Conservation (phyloP, 1,284 basidiomycete species). For the Stereum hirsutum region DNA sequence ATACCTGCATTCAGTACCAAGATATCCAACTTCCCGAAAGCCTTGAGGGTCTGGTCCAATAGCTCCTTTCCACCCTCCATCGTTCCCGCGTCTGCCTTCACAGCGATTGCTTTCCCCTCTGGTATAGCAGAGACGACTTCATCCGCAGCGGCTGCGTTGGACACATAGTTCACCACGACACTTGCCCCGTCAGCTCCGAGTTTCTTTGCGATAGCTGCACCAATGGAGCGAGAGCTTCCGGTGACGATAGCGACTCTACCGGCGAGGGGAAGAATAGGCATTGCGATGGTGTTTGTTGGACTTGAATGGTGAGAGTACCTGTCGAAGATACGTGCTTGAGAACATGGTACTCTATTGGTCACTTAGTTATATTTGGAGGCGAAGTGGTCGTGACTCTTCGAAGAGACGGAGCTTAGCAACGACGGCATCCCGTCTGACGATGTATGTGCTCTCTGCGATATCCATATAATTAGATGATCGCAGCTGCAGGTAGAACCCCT, state of each 20-base stretch:
- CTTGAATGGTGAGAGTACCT: too few species aligned
- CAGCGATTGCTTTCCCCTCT: slow-evolving; percentile 37
- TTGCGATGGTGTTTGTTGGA: too few species aligned
- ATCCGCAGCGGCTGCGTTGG: slow-evolving; percentile 29
- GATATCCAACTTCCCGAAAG: slow-evolving; percentile 45
- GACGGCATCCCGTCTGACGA: too few species aligned
- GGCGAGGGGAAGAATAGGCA: slow-evolving; percentile 15
- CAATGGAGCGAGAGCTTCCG: slow-evolving; percentile 50
- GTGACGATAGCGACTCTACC: slow-evolving; percentile 49
- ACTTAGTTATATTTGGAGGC: too few species aligned
- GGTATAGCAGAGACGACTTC: slow-evolving; percentile 36
- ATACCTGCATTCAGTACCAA: slow-evolving; percentile 46
- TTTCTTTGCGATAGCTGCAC: slow-evolving; percentile 41
- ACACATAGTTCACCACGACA: slow-evolving; percentile 45
- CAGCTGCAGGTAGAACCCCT: too few species aligned
- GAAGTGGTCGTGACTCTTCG: too few species aligned
- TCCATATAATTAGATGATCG: too few species aligned
- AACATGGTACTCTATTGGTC: too few species aligned
- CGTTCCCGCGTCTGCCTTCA: slow-evolving; percentile 41
- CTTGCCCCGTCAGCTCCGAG: slow-evolving; percentile 46
- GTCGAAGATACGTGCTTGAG: too few species aligned
- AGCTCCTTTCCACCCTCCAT: slow-evolving; percentile 32
- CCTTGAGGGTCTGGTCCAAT: slow-evolving; percentile 35
- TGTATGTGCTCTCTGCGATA: too few species aligned
- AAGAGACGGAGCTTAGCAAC: too few species aligned